Evolutionary conservation across 2,329 filamentous ascomycete genomes (phyloP), one percentile per base, ranked within the genome.

Genomic region (Fusarium nelsonii): DNA sequence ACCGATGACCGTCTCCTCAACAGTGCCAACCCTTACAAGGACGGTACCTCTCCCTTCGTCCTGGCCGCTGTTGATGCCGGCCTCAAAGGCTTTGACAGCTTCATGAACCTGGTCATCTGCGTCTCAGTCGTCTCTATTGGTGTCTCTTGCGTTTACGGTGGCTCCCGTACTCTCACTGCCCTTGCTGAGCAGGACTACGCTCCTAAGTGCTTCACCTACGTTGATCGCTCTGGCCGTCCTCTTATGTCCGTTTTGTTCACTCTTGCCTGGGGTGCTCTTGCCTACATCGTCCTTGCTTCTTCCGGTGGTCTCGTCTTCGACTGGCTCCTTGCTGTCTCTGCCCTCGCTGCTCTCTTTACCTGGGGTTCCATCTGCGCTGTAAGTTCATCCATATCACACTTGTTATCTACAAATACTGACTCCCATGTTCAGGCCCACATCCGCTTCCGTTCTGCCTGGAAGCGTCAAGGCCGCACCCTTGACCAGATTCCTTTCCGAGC

Each of bases 401-500:
- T 20, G 0, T 15, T 0, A 4, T 12, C 1, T 2, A 10, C 0
- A 3, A 0, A 2, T 2, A 18, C 61, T 72, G 16, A 72, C 33
- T 4, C 0, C 0, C 0, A 4, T 2, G 0, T 2, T 0, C 7
- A 75, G 73, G 40, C 60, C 1, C 89, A 91, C 73, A 89, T 91
- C 70, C 88, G 89, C n/a, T 91, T 90, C 84, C 88, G 89, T 37
- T 68, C 74, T 6, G 89, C 88, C 0, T 91, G 89, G 89, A 77
- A 75, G 23, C 74, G 78, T 16, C 83, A 90, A 58, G 88, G 88
- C 26, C 87, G 86, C 71, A 83, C 81, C 3, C 76, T 90, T 6
- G 87, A 90, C n/a, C 88, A 90, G 73, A 84, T 92, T 6, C 87
- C 90, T 2, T 92, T 90, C 81, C 78, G 79, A 39, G 87, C 88